Base-by-base conservation (phyloP, 2,329 filamentous ascomycete genomes). In the Fusarium hainanense region DNA sequence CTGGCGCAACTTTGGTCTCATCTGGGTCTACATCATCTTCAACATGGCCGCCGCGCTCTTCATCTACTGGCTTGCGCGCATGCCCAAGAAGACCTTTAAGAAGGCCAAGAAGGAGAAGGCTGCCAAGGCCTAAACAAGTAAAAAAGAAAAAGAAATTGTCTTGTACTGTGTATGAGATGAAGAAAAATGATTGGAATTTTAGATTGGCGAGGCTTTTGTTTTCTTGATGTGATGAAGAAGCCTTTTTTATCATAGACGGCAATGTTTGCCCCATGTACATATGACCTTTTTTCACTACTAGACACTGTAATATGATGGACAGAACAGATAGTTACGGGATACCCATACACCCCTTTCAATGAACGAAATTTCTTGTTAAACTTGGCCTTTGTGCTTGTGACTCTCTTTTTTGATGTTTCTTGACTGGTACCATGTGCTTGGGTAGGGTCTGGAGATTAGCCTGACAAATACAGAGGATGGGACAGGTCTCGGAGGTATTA, bases 1-100 rank as follows among this genome's bases (percentile, higher is more conserved):
- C 41, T 93, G 90, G 90, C 85, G 90, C 66, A 91, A 93, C 79
- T 90, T 90, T 76, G 90, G 89, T 13, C 80, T 92, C 28, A 77
- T 89, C 40, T 90, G 86, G 82, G 82, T 82, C 0, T 91, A 87
- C 69, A 83, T 89, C 63, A 75, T 83, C 30, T 88, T 90, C 77
- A 90, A 91, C 75, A 79, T 89, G 28, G 78, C 76, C 16, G 86
- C 82, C 1, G 87, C 88, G 0, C 77, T 90, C 32, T 77, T 82
- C 13, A 77, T 90, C 47, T 90, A 90, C 77, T 90, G 85, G 84
- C 75, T 87, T 64, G 82, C 79, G 5, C 80, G 84, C 48, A 80
- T 86, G 75, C 83, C 83, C 6, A 85, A 85, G 77, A 75, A 75
- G 66, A 65, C 18, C 28, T 58, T 67, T 23, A 75, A 75, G 72